phyloP scores from a whole-genome alignment of 768 basidiomycete species.

The Lentinula lateritia region DNA sequence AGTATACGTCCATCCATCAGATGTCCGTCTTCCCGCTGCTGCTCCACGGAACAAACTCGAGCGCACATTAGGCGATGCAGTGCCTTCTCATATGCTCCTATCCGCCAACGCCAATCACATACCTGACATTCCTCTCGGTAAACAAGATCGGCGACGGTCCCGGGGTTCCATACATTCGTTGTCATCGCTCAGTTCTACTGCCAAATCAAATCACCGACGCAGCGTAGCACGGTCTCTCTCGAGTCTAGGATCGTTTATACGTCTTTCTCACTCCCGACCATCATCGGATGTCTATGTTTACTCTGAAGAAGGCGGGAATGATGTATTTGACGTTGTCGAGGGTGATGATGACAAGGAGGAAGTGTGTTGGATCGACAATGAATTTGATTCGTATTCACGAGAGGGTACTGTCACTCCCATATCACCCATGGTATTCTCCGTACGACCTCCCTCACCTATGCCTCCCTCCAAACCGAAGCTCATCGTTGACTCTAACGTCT shows the following conservation, averaged over 20 bases:
- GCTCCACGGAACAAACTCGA: neutral
- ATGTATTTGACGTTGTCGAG: neutral
- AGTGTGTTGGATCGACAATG: slow-evolving; percentile 3
- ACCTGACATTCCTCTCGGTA: neutral
- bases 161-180: neutral
- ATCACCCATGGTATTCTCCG: slow-evolving; percentile 3
- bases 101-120: neutral
- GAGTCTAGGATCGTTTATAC: slow-evolving; percentile 1
- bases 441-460: slow-evolving; percentile 1
- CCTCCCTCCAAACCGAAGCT: neutral
- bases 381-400: neutral
- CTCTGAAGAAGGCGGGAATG: neutral
- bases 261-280: neutral
- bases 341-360: neutral
- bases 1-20: neutral
- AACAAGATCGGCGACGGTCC: neutral
- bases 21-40: neutral
- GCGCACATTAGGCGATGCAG: neutral
- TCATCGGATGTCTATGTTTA: neutral
- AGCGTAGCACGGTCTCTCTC: neutral
- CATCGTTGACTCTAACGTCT: neutral
- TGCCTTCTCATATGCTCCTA: neutral
- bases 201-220: neutral
- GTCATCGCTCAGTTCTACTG: neutral
- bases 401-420: neutral